Evolutionary conservation across 345 rosid genomes (phyloP).

Genomic region (Corchorus olitorius): DNA sequence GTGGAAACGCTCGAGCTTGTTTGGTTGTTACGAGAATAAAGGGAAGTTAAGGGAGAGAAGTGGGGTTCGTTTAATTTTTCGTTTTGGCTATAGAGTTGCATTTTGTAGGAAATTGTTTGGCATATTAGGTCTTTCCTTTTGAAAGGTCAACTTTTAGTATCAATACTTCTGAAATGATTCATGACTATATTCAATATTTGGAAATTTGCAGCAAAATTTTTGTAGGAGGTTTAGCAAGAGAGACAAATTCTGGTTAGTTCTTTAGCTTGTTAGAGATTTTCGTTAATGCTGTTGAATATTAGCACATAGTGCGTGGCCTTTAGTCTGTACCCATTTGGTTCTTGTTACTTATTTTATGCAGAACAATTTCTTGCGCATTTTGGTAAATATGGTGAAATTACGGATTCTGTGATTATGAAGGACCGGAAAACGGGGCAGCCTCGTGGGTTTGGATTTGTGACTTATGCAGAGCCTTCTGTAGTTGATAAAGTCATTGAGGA

Average conservation of each 20-base stretch:
- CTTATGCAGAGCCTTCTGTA: slow-evolving; percentile 87
- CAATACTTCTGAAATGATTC: slow-evolving; percentile 15
- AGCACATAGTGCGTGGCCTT: slow-evolving; percentile 11
- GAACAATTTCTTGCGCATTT: slow-evolving; percentile 82
- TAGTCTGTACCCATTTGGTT: slow-evolving; percentile 17
- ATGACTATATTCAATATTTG: slow-evolving; percentile 28
- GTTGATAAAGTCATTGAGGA: slow-evolving; percentile 86
- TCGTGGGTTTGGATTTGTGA: slow-evolving; percentile 95
- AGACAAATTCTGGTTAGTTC: slow-evolving; percentile 72
- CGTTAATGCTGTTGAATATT: slow-evolving; percentile 27
- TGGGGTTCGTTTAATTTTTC: neutral
- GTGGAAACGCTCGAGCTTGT: neutral
- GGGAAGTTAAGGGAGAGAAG: neutral
- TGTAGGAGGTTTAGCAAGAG: slow-evolving; percentile 87
- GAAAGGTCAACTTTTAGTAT: slow-evolving; percentile 2
- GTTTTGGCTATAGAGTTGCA: neutral
- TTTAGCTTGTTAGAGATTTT: slow-evolving; percentile 21
- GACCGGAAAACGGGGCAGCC: slow-evolving; percentile 92
- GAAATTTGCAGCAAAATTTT: slow-evolving; percentile 74
- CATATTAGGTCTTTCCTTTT: neutral
- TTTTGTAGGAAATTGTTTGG: slow-evolving; percentile 2
- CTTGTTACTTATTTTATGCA: slow-evolving; percentile 36
- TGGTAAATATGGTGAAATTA: slow-evolving; percentile 86
- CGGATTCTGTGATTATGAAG: slow-evolving; percentile 95
- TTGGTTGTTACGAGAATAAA: neutral